phyloP scores from a whole-genome alignment of 371 early-diverging fungal genomes.

The Apophysomyces variabilis region DNA sequence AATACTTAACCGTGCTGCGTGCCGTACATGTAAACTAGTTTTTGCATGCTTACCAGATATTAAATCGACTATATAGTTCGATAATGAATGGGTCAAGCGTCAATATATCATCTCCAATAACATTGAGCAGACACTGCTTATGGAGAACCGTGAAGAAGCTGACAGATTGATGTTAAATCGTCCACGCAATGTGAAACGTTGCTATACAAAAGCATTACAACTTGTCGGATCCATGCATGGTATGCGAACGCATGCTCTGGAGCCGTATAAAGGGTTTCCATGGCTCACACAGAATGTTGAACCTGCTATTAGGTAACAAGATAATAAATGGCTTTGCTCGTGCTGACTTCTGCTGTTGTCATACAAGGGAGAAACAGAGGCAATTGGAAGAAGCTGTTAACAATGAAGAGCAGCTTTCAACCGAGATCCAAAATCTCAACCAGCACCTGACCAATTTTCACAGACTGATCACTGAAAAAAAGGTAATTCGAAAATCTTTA shows the following conservation, averaged over 20 bases:
- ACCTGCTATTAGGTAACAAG: constrained; percentile 39
- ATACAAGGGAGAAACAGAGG: not conserved
- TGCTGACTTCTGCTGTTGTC: not conserved
- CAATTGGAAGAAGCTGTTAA: not conserved
- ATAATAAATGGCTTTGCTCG: no score
- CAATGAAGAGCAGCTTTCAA: not conserved
- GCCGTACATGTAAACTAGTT: constrained; percentile 53
- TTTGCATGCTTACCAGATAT: not conserved
- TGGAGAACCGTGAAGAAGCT: constrained; percentile 72
- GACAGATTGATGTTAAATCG: constrained; percentile 67
- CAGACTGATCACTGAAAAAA: not conserved
- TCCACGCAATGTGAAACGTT: constrained; percentile 74
- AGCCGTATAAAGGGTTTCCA: constrained; percentile 41
- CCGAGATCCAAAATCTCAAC: no score
- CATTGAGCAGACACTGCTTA: constrained; percentile 81
- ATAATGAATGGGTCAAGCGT: constrained; percentile 76
- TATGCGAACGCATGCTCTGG: constrained; percentile 49
- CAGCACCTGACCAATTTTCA: no score
- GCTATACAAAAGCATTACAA: constrained; percentile 69
- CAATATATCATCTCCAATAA: constrained; percentile 73
- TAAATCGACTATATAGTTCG: constrained; percentile 38
- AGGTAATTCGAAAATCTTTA: no score
- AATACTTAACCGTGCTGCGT: constrained; percentile 71
- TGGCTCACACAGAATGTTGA: constrained; percentile 52
- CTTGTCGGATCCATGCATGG: constrained; percentile 64